A percentile compares a stretch with the other conserved stretches of the same genome.
phyloP scores from a whole-genome alignment of 805 yeast genomes.

The Ogataea siamensis region DNA sequence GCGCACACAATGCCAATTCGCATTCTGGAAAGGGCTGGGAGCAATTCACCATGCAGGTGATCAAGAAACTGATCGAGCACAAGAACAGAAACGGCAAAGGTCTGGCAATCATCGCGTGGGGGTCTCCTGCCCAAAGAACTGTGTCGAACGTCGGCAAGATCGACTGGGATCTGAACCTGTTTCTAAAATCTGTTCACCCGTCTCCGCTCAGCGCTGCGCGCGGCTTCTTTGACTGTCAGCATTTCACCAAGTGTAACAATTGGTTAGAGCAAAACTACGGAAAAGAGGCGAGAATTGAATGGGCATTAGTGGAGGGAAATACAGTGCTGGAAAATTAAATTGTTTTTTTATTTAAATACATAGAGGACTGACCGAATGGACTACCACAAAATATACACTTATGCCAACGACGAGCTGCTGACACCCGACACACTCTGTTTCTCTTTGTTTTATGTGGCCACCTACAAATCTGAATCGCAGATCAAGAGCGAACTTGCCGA shows the following conservation, averaged over 20 bases:
- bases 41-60: slow-evolving; percentile 71
- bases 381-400: slow-evolving; percentile 10
- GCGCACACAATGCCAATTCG: slow-evolving; percentile 90
- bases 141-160: slow-evolving; percentile 29
- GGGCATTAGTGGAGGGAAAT: slow-evolving; percentile 26
- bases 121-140: slow-evolving; percentile 43
- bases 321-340: slow-evolving; percentile 8
- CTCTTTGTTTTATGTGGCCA: slow-evolving; percentile 32
- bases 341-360: background rate
- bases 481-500: slow-evolving; percentile 13
- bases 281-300: slow-evolving; percentile 24
- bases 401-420: slow-evolving; percentile 14
- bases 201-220: slow-evolving; percentile 89
- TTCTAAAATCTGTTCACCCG: slow-evolving; percentile 84
- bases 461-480: slow-evolving; percentile 27
- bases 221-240: slow-evolving; percentile 77
- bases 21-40: slow-evolving; percentile 95
- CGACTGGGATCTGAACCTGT: slow-evolving; percentile 39
- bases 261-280: slow-evolving; percentile 59
- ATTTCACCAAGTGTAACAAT: slow-evolving; percentile 71
- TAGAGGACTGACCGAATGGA: slow-evolving; percentile 11
- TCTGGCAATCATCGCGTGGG: slow-evolving; percentile 68
- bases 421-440: slow-evolving; percentile 24
- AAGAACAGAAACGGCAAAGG: slow-evolving; percentile 47
- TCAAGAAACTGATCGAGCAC: slow-evolving; percentile 49